Base-by-base conservation (phyloP, 2,329 filamentous ascomycete species). In the Claviceps sp. region DNA sequence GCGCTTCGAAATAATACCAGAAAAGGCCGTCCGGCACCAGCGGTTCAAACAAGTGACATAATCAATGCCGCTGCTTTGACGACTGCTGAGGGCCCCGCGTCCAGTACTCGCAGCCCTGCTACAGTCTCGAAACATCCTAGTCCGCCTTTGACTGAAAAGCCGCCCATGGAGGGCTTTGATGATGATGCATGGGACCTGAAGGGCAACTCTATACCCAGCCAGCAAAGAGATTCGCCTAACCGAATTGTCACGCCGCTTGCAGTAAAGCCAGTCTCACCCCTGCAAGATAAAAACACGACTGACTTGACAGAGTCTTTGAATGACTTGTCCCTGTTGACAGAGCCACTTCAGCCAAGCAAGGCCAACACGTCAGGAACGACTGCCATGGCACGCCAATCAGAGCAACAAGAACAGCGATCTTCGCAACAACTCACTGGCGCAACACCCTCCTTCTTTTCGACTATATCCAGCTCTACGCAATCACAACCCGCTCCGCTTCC, bases 121-220 rank as follows among this genome's bases (percentile, higher is more conserved):
- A 60, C 58, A 34, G 61, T 61, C 5, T 52, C 60, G 24, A 41
- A 58, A 18, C 52, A 58, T 4, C 51, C 55, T 16, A 62, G 61
- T 49, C 54, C 61, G 4, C 37, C 66, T 61, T 55, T 66, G 49
- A 52, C 58, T 50, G 58, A 55, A 14, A 58, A 59, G n/a, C 34
- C 41, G 14, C 24, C 24, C 24, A 43, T 24, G 30, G 72, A 74
- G 54, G 88, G 88, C 2, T 97, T 97, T 62, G 93, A 98, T 50
- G 93, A 97, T 62, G 88, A 97, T 71, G 93, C 93, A 8, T 98
- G 93, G 93, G 88, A 94, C 61, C 85, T 95, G 48, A 96, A 96
- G 70, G 24, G 34, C 45, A 51, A 38, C 22, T 47, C 30, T n/a
- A 13, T 34, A 11, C 6, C 88, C 18, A 79, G 85, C 14, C 85